Base-by-base conservation (phyloP, 192 early-diverging fungal genomes). In the Podila verticillata region DNA sequence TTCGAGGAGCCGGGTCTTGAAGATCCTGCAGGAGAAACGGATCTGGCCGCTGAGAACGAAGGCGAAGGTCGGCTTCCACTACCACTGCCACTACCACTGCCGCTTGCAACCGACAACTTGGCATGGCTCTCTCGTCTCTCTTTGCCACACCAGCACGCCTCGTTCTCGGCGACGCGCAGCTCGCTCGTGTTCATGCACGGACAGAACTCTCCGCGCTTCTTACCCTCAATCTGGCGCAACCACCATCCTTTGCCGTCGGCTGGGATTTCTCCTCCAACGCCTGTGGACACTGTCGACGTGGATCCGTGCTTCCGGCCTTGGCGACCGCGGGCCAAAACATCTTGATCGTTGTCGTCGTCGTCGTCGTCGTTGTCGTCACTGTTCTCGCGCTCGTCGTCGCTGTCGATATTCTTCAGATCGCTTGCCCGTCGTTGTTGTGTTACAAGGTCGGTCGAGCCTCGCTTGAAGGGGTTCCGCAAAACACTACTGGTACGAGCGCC, bases 221-320 rank as follows among this genome's bases (percentile, higher is more conserved):
- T 79, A 29, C 66, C 75, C 29, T 79, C 75, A 24, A 79, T 70
- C 36, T 79, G 75, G 3, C 66, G 66, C 28, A 79, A 63, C 75
- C 75, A 79, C 75, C 75, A 79, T 7, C 75, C 66, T 39, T 71
- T 79, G 5, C 69, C 64, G 7, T 79, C 68, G 10, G 64, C 56
- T 7, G 75, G 75, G 12, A 79, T 72, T 1, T 69, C 69, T 0
- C 36, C 28, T 48, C 58, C 60, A 6, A 12, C 51, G 2, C n/a
- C n/a, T 54, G 51, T 54, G 6, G n/a, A 6, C 51, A 26, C 20
- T 54, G 51, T 61, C 15, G 74, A 66, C 30, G 51, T 30, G 2
- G 63, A 48, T 65, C 56, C 47, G 3, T 28, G 24, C 15, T 17
- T 70, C 5, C 59, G 35, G n/a, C 17, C 6, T 2, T 48, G 15